Percentiles rank a stretch among this genome's conserved stretches.
phyloP scores from a whole-genome alignment of 2,329 filamentous ascomycete species.

The Colletotrichum sp. region DNA sequence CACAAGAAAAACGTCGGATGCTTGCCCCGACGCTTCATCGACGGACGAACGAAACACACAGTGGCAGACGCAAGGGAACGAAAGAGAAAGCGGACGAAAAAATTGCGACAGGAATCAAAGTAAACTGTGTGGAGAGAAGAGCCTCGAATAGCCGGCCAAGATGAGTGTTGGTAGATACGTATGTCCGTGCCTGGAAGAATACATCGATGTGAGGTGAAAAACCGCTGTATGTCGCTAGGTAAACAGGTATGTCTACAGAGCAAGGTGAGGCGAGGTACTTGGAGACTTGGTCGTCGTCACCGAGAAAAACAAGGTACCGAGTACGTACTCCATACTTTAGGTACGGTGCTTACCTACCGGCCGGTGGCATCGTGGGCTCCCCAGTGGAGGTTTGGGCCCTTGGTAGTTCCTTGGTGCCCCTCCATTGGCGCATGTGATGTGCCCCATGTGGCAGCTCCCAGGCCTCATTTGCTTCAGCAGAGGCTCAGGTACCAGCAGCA shows the following conservation, averaged over 20 bases:
- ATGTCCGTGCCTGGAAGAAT: not conserved
- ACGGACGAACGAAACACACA: not conserved
- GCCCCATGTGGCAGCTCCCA: conserved; percentile 20
- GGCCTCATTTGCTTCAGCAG: conserved; percentile 18
- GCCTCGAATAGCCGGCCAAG: conserved; percentile 20
- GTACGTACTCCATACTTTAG: not conserved
- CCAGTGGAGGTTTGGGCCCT: conserved; percentile 8
- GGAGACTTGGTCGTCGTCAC: not conserved
- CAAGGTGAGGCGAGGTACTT: not conserved
- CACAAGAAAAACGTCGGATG: conserved; percentile 2
- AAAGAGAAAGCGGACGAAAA: not conserved
- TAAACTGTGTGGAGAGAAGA: conserved; percentile 16
- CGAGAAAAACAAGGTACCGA: not conserved
- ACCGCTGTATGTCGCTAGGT: not conserved
- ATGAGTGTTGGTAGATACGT: not conserved
- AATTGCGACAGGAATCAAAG: not conserved
- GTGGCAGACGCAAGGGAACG: not conserved
- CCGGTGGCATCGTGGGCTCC: not conserved
- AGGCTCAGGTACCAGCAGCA: conserved; percentile 12
- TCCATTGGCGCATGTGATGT: conserved; percentile 22
- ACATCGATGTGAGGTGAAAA: not conserved
- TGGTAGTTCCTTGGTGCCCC: conserved; percentile 20
- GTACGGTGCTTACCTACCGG: not conserved
- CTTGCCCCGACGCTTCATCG: conserved; percentile 1
- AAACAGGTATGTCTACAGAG: not conserved